Percentiles rank a stretch among this genome's conserved stretches.
Conservation (phyloP, 2,329 filamentous ascomycete genomes). For the Grosmannia clavigera region DNA sequence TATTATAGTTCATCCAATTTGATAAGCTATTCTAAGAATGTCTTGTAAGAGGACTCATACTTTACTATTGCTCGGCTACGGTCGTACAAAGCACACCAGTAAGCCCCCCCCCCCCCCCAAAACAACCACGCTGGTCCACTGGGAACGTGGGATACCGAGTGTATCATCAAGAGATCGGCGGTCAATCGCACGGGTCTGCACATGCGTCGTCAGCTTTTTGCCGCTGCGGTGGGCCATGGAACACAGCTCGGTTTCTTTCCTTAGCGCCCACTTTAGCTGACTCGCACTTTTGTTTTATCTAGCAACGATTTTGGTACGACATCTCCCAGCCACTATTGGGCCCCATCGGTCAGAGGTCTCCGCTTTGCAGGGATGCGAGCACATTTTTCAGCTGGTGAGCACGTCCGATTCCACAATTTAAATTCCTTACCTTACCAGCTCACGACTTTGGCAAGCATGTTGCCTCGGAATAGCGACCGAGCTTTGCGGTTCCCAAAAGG, state of each 20-base stretch:
- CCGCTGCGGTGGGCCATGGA: background rate
- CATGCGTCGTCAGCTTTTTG: background rate
- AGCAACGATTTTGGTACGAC: background rate
- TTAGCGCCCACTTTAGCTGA: background rate
- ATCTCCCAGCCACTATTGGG: background rate
- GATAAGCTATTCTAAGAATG: no score
- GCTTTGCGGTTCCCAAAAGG: background rate
- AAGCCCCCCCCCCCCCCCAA: no score
- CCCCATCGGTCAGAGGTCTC: background rate
- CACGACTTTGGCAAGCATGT: background rate
- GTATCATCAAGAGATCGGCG: background rate
- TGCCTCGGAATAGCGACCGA: background rate
- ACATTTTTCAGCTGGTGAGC: slow-evolving; percentile 1
- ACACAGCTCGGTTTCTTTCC: background rate
- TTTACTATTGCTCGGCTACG: no score
- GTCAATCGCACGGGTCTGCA: background rate
- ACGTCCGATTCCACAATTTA: background rate
- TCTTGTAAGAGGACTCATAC: no score
- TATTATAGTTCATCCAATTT: background rate
- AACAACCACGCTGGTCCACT: background rate
- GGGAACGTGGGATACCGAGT: background rate
- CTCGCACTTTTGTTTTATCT: background rate
- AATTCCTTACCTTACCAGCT: no score
- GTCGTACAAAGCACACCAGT: no score
- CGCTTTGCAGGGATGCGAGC: background rate